Base-by-base conservation (phyloP, 345 rosid genomes). In the Euphorbia lathyris region DNA sequence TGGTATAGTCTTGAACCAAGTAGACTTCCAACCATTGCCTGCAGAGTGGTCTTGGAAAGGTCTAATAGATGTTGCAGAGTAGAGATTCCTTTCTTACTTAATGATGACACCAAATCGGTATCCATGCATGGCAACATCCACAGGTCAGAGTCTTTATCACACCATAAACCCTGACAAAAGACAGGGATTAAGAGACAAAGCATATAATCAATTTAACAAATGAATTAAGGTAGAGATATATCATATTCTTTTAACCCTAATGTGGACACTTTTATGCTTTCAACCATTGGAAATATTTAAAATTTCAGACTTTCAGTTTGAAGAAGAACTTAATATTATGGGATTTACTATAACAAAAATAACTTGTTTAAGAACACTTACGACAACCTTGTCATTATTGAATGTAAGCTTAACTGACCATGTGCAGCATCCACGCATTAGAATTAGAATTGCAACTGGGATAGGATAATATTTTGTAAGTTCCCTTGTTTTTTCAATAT, bases 121-220 rank as follows among this genome's bases (percentile, higher is more conserved):
- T 81, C 87, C 97, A 94, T 91, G 88, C 93, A 88, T 53, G 95
- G 93, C 81, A 94, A 69, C 96, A 91, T 90, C 96, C 93, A 84
- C 69, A 94, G 72, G 17, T 90, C 66, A 55, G 95, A 90, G 84
- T 84, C 90, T 59, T 82, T 73, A 66, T 86, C 97, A 53, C 80
- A 91, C 98, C 98, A 91, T 78, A 86, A 78, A 75, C 98, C 98
- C 98, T 94, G 72, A 29, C 5, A 29, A 62, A 48, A 62, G 57
- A 61, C 4, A 20, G 36, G 45, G 20, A 4, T 50, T 19, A 52
- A 43, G 36, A 27, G 59, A 51, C 48, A n/a, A 23, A 12, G 26
- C 3, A 40, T 40, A 40, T 40, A 38, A 48, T 30, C 13, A 16
- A 17, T 27, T 29, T 8, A 32, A 59, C 32, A 4, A 11, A 32